Conservation (phyloP, 2,329 filamentous ascomycete genomes). For the Penicillium expansum region DNA sequence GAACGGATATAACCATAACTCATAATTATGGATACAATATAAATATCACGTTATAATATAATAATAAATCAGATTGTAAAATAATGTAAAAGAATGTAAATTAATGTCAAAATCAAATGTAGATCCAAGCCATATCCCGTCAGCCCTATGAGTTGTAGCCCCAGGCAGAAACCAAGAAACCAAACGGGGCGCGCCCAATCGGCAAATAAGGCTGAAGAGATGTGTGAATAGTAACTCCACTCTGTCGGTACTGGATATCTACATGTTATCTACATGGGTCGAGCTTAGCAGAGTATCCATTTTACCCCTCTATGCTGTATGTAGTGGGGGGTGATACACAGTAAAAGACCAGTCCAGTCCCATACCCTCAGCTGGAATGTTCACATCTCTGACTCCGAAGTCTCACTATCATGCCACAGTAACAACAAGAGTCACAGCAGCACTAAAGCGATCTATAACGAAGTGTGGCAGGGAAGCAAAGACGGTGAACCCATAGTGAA, state of each 20-base stretch:
- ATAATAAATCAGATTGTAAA: background rate
- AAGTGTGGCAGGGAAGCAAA: background rate
- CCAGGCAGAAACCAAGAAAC: conserved; percentile 8
- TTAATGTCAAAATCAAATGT: no score
- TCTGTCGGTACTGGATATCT: background rate
- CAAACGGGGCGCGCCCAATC: conserved; percentile 8
- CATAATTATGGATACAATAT: background rate
- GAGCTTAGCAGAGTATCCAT: background rate
- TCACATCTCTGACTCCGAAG: background rate
- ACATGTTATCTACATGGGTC: background rate
- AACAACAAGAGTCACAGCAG: background rate
- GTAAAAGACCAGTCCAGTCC: background rate
- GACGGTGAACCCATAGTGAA: background rate
- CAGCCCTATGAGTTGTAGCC: conserved; percentile 9
- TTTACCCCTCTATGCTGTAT: conserved; percentile 1
- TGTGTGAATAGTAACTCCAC: background rate
- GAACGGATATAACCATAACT: background rate
- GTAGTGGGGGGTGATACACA: background rate
- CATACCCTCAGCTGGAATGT: background rate
- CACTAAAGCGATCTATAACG: background rate
- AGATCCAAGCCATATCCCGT: background rate
- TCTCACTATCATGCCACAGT: background rate
- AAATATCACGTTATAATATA: background rate
- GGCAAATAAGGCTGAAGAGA: background rate
- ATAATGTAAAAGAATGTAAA: background rate